Conservation (phyloP, 441 rosid genomes). For the Gossypium davidsonii region DNA sequence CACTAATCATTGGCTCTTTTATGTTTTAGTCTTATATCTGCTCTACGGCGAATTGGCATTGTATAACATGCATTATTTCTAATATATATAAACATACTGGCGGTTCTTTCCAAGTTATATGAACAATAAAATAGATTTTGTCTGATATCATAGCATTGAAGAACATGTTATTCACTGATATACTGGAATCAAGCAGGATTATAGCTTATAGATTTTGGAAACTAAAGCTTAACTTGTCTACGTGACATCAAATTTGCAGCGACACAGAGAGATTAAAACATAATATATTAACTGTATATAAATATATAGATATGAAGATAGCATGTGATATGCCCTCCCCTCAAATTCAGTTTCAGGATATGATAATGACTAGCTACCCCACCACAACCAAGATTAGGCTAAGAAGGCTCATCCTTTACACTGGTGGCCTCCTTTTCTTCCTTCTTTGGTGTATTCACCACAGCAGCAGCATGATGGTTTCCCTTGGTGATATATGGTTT, state of each 20-base stretch:
- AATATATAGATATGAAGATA: background rate
- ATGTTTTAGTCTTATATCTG: slow-evolving; percentile 12
- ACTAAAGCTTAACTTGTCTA: background rate
- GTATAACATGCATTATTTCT: background rate
- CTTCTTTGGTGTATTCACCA: background rate
- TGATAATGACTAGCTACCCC: background rate
- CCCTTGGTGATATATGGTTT: background rate
- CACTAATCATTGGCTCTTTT: slow-evolving; percentile 3
- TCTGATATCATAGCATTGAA: too few relatives aligned
- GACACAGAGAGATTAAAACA: too few relatives aligned
- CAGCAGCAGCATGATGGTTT: background rate
- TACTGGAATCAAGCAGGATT: too few relatives aligned
- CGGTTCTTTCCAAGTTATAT: too few relatives aligned
- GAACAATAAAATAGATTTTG: too few relatives aligned
- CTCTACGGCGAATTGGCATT: background rate
- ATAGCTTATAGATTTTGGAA: background rate
- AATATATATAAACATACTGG: background rate
- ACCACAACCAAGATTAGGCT: background rate
- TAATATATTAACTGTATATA: too few relatives aligned
- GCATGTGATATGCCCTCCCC: background rate
- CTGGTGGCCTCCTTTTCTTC: slow-evolving; percentile 1
- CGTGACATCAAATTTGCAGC: background rate
- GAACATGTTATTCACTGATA: background rate
- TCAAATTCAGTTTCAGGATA: too few relatives aligned
- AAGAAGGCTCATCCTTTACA: background rate